phyloP scores from a whole-genome alignment of 208 protist genomes.

The Crithidia brevicula region DNA sequence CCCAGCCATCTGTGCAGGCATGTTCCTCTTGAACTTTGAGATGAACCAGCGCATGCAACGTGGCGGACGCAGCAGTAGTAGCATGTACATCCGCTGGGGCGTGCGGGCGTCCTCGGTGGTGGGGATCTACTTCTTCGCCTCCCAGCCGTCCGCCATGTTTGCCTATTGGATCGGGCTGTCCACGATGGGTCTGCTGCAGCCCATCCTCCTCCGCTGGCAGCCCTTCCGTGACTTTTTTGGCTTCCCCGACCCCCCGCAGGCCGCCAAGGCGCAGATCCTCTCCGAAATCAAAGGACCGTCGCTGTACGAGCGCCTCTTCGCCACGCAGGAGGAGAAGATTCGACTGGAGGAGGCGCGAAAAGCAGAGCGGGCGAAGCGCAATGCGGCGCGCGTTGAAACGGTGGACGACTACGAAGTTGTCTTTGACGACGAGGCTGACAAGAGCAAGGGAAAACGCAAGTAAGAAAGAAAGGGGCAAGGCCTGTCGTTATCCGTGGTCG shows the following conservation, averaged over 20 bases:
- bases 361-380: constrained; percentile 38
- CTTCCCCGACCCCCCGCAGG: constrained; percentile 85
- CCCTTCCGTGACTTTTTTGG: constrained; percentile 83
- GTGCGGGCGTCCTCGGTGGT: constrained; percentile 64
- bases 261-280: constrained; percentile 66
- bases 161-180: constrained; percentile 92
- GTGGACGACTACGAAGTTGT: constrained; percentile 82
- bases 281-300: constrained; percentile 64
- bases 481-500: neutral
- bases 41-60: constrained; percentile 89
- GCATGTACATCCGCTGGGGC: constrained; percentile 83
- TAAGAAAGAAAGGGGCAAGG: neutral
- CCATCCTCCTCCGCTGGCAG: constrained; percentile 84
- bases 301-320: constrained; percentile 78
- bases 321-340: constrained; percentile 59
- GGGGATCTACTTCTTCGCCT: constrained; percentile 81
- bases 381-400: constrained; percentile 63
- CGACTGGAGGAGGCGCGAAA: constrained; percentile 53
- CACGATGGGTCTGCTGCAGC: constrained; percentile 79
- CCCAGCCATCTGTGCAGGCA: constrained; percentile 74
- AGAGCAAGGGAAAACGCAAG: constrained; percentile 18
- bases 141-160: constrained; percentile 86
- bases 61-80: constrained; percentile 70
- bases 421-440: constrained; percentile 47
- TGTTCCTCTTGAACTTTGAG: constrained; percentile 92